Conservation (phyloP, 192 early-diverging fungal species). For the Backusella australiensis region DNA sequence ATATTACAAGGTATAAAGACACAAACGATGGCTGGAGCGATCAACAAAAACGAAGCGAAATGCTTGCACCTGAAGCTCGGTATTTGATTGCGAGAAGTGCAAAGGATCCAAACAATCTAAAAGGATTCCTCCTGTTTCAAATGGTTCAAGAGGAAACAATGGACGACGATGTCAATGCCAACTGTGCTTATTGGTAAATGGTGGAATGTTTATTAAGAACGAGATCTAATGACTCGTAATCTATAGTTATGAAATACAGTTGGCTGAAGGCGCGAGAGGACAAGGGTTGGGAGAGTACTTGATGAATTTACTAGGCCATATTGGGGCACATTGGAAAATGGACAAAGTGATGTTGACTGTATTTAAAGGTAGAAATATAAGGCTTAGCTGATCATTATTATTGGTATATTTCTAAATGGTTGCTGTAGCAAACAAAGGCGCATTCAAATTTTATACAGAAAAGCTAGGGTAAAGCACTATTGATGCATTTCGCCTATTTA, state of each 20-base stretch:
- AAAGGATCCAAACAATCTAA: slow-evolving; percentile 32
- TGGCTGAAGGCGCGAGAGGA: slow-evolving; percentile 40
- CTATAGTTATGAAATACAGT: slow-evolving; percentile 64
- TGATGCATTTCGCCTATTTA: neutral
- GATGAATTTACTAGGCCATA: slow-evolving; percentile 49
- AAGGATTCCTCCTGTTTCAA: slow-evolving; percentile 61
- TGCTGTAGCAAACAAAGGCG: slow-evolving; percentile 49
- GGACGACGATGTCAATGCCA: slow-evolving; percentile 46
- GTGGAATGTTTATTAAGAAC: neutral
- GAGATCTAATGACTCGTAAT: neutral
- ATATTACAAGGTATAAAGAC: slow-evolving; percentile 46
- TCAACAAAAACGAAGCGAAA: slow-evolving; percentile 52
- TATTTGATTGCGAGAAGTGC: slow-evolving; percentile 52
- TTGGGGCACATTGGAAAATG: slow-evolving; percentile 53
- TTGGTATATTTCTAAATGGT: neutral
- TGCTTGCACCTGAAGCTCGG: slow-evolving; percentile 50
- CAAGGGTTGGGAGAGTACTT: slow-evolving; percentile 57
- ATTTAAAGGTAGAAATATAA: slow-evolving; percentile 54
- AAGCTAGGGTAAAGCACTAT: slow-evolving; percentile 45
- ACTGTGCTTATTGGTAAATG: slow-evolving; percentile 65
- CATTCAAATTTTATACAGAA: slow-evolving; percentile 60
- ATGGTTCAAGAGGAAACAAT: slow-evolving; percentile 63
- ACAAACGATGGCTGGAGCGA: slow-evolving; percentile 69
- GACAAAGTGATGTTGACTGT: slow-evolving; percentile 67
- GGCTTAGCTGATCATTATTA: neutral